Evolutionary conservation across 768 basidiomycete species (phyloP).

Genomic region (Tremella mesenterica): DNA sequence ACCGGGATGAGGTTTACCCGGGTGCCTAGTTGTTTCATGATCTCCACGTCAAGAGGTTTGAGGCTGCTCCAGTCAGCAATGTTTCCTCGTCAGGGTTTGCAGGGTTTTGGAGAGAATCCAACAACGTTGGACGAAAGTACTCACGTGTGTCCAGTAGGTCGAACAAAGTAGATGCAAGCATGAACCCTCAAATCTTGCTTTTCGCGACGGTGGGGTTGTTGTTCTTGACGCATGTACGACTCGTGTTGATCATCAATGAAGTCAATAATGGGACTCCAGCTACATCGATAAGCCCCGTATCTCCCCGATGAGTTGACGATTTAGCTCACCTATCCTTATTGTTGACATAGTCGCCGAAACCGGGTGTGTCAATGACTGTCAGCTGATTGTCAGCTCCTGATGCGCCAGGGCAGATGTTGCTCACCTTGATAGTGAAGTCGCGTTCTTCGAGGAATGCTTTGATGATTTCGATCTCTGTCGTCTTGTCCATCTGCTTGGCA

Average conservation of each 20-base stretch:
- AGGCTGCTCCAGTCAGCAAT: slow-evolving; percentile 50
- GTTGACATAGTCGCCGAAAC: slow-evolving; percentile 99
- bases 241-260: slow-evolving; percentile 57
- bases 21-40: slow-evolving; percentile 98
- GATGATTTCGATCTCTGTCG: slow-evolving; percentile 97
- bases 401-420: background rate
- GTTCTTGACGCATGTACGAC: slow-evolving; percentile 72
- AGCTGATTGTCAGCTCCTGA: slow-evolving; percentile 50
- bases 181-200: slow-evolving; percentile 95
- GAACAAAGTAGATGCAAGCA: slow-evolving; percentile 93
- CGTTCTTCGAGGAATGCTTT: slow-evolving; percentile 99
- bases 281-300: slow-evolving; percentile 9
- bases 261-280: slow-evolving; percentile 93
- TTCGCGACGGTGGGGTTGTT: slow-evolving; percentile 89
- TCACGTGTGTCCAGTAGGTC: slow-evolving; percentile 92
- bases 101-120: no score
- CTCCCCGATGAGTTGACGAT: background rate
- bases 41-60: slow-evolving; percentile 96
- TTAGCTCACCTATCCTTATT: slow-evolving; percentile 73
- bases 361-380: slow-evolving; percentile 96
- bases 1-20: slow-evolving; percentile 98
- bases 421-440: slow-evolving; percentile 81
- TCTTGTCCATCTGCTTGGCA: slow-evolving; percentile 93
- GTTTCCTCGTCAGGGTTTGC: no score
- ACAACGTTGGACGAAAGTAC: slow-evolving; percentile 38